Base-by-base conservation (phyloP, 257 asterid genomes). In the Scutellaria minor region DNA sequence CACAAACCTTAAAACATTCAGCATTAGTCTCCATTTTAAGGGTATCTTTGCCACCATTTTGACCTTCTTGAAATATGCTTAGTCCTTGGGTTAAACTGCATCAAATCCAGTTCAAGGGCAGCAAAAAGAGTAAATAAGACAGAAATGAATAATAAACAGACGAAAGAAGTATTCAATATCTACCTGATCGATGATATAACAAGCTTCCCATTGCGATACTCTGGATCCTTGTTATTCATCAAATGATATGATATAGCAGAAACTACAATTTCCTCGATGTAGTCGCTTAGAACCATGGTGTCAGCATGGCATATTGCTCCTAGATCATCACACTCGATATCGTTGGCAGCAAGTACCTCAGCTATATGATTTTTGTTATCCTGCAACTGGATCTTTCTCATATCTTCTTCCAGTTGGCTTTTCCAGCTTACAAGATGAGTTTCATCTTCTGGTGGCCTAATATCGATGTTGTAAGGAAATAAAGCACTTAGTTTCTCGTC, bases 141-240 rank as follows among this genome's bases (percentile, higher is more conserved):
- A 40, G 59, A 41, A 70, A 75, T 6, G 13, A 47, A 69, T 10
- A 7, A 1, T 6, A 73, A 59, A 63, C 35, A 37, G 60, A 52
- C 45, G 35, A 58, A 55, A 15, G 37, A 71, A 79, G 15, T 15
- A 40, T 52, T 67, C 64, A 39, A 11, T 63, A 79, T 64, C 59
- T 73, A 95, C 99, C 98, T 95, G 52, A 80, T 82, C 27, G 98
- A 83, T 60, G 99, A 95, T 77, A 95, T 92, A 72, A 92, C 81
- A 66, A 95, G 97, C 92, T 90, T 95, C 72, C 99, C 98, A 51
- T 90, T 92, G 5, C 97, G 95, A 82, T 95, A 95, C 74, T 86
- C 96, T 14, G 95, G 97, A 58, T 92, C 86, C 73, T 87, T 83
- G 66, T 69, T 86, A 57, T 85, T 77, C 92, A 85, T 83, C 83